These are phyloP conservation scores for Flaveria bidentis DNA, from an alignment of 129 eudicot genomes.

Conservation along the genomic window DNA sequence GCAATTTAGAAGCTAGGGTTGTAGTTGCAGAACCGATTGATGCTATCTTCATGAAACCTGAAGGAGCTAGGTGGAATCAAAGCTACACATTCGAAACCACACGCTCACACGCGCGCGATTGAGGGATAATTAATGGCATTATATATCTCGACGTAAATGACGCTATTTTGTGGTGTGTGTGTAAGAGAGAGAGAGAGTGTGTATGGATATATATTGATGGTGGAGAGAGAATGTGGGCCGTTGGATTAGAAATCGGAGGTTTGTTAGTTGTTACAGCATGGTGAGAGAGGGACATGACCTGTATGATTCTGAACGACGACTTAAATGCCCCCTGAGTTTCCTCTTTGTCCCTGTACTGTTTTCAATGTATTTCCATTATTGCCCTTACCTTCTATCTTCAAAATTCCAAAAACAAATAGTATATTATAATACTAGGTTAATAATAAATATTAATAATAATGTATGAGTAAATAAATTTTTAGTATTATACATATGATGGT, in stretches of 20 bases:
- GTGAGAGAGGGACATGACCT: constrained; percentile 42
- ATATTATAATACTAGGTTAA: too few relatives aligned
- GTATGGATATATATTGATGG: background rate
- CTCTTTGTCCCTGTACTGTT: constrained; percentile 50
- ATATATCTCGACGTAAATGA: constrained; percentile 32
- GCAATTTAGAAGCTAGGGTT: constrained; percentile 18
- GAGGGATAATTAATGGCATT: constrained; percentile 21
- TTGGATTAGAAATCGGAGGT: constrained; percentile 1
- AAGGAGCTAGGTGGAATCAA: constrained; percentile 15
- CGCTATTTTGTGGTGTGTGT: background rate
- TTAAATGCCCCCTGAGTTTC: constrained; percentile 53
- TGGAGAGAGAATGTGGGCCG: constrained; percentile 24
- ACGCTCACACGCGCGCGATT: background rate
- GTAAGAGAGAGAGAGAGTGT: background rate
- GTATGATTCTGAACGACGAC: constrained; percentile 39
- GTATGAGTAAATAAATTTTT: too few relatives aligned
- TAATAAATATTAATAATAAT: too few relatives aligned
- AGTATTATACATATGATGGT: too few relatives aligned
- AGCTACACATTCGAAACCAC: background rate
- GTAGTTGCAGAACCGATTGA: background rate
- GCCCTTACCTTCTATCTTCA: constrained; percentile 9
- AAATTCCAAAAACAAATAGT: background rate
- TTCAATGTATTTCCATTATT: constrained; percentile 28
- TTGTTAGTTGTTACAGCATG: constrained; percentile 40
- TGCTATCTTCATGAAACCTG: constrained; percentile 19